Evolutionary conservation across 345 rosid species (phyloP), one percentile per base, ranked within the genome.

Genomic region (Zanthoxylum bungeanum): DNA sequence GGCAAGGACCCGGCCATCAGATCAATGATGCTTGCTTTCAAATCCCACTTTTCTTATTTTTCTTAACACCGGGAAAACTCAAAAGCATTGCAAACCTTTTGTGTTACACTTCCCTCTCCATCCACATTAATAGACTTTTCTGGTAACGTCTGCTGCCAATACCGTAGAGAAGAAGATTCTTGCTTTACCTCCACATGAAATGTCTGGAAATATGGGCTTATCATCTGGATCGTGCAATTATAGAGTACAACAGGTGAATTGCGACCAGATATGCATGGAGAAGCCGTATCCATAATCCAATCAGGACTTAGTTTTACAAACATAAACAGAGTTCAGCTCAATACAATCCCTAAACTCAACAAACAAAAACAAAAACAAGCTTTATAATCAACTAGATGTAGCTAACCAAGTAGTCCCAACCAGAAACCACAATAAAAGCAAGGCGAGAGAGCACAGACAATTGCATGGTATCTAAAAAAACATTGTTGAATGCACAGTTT

Each of bases 1-100:
- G 70, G 40, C 76, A 49, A 59, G 68, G 75, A 42, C 58, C 7
- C 10, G n/a, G n/a, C n/a, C n/a, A n/a, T n/a, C 30, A 47, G 57
- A 68, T 28, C 71, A 62, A 75, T 50, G 39, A 56, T 76, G 58
- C 65, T 58, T 68, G 37, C 52, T 24, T 36, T 65, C 27, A 25
- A n/a, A 25, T 60, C 27, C 49, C 55, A 44, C 67, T 9, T 67
- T 49, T 47, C 47, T 63, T 22, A 40, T 16, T 61, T 61, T 30
- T 28, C 60, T 46, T 11, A 51, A 74, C 21, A 34, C 65, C 62
- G 52, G 28, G 51, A 68, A n/a, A 63, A 58, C 74, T 42, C 34
- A 51, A 57, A 68, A 50, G 64, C 72, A 56, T 53, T 12, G 60
- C 25, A 47, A 3, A 24, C 56, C 53, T 57, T 59, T 40, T 50